Base-by-base conservation (phyloP, 129 eudicot genomes). In the Lonicera japonica region DNA sequence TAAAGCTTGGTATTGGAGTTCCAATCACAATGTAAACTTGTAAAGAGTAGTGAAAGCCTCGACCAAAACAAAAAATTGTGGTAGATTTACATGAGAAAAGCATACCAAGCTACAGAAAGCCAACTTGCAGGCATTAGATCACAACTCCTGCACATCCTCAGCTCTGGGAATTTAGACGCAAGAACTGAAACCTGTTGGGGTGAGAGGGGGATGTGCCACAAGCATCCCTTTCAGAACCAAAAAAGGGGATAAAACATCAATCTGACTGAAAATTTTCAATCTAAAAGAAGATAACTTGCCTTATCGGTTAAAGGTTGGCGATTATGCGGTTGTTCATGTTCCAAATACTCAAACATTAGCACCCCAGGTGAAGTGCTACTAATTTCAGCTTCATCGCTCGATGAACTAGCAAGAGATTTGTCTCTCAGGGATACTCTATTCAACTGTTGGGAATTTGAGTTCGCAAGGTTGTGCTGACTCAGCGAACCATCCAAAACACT, bases 41-140 rank as follows among this genome's bases (percentile, higher is more conserved):
- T n/a, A n/a, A n/a, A n/a, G n/a, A n/a, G n/a, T n/a, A n/a, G n/a
- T 8, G 8, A 41, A 55, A 34, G 10, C 62, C 62, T 57, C 22
- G 14, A 14, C 58, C 16, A 43, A 11, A 39, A 50, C 11, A 70
- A 21, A 46, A 15, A 34, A 38, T 6, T 51, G 58, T 25, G 25
- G 36, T 20, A 55, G 34, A 41, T 5, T 39, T 48, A 21, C 48
- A 64, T n/a, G 5, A 29, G 20, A 41, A 54, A 47, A 29, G 18
- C 60, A 50, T 69, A 83, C 90, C 90, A 90, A 65, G 95, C 91
- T n/a, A 90, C 82, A 57, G 82, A 71, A 25, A 90, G 59, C 96
- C 96, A 88, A 77, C 96, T 88, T 54, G 82, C 11, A 29, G 89
- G 80, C 21, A 70, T 68, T n/a, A 88, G 57, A 69, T 88, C 96